Evolutionary conservation across 2,329 filamentous ascomycete species (phyloP), one percentile per base, ranked within the genome.

Genomic region (Neonectria sp.): DNA sequence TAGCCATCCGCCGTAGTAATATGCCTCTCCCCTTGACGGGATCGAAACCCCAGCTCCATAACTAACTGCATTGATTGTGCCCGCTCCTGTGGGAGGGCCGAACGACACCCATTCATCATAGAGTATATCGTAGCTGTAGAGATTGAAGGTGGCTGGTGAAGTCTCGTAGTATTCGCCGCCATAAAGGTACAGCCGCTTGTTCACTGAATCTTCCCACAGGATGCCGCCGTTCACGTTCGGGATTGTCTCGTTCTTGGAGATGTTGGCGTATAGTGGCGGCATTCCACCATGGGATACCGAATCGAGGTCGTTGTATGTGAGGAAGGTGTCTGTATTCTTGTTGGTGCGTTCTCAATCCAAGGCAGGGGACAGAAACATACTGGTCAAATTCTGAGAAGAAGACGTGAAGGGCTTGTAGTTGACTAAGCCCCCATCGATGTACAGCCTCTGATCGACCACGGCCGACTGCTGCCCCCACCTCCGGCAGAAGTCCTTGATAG

Each of bases 401-500:
- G 58, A 13, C 17, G 6, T 31, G 12, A 61, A 61, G 29, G 61
- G 52, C 7, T 57, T 58, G 21, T 37, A 68, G n/a, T 64, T 61
- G 13, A 65, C 55, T 15, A 64, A 46, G 2, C 66, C 66, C 4
- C 66, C 62, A 17, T 68, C 62, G 21, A 68, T 62, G 27, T 68
- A 68, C 13, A 68, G 53, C 25, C 65, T 68, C 9, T 48, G n/a
- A 43, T 65, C 66, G 3, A 68, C 63, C 37, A 68, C 66, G 3
- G 66, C 63, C 6, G 66, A 40, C 43, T 68, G 66, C 33, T 68
- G 66, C 12, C 61, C 57, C n/a, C 40, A 68, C 55, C 66, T 61
- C 24, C 62, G 53, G 37, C 66, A 68, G 15, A 68, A 68, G 27
- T 65, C 15, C 12, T 65, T 46, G 12, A 43, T 55, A 5, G 65